Evolutionary conservation across 148 eudicot species (phyloP).

Genomic region (Silene uniflora): DNA sequence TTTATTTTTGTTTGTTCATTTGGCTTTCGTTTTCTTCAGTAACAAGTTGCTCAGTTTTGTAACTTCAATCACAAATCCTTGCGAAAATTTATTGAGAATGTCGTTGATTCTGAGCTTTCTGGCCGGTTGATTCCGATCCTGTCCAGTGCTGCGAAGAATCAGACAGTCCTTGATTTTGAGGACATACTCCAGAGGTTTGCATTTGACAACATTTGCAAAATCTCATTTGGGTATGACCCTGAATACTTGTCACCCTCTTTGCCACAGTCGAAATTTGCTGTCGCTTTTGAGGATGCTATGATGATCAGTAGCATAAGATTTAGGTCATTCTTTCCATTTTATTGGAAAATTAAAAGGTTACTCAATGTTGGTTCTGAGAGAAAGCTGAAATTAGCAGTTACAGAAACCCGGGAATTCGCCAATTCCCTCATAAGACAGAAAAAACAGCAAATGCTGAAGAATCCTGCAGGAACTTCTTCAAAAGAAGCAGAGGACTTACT

Average conservation of each 20-base stretch:
- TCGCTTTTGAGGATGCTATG: conserved; percentile 42
- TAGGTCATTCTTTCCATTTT: conserved; percentile 17
- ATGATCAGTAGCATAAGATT: conserved; percentile 27
- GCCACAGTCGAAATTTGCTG: conserved; percentile 27
- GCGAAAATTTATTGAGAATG: conserved; percentile 36
- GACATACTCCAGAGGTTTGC: conserved; percentile 32
- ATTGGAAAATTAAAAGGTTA: conserved; percentile 35
- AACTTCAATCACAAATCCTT: conserved; percentile 38
- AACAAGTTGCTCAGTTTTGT: no score
- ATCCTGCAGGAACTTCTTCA: background rate
- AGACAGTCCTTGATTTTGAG: conserved; percentile 22
- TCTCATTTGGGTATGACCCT: conserved; percentile 48
- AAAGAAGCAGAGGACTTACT: conserved; percentile 30
- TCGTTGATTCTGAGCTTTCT: conserved; percentile 41
- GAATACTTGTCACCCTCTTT: conserved; percentile 32
- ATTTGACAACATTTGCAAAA: conserved; percentile 33
- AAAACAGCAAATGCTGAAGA: background rate
- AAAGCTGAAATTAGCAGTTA: conserved; percentile 28
- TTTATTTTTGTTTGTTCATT: no score
- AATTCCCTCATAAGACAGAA: conserved; percentile 13
- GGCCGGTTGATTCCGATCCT: conserved; percentile 39
- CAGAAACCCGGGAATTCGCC: conserved; percentile 20
- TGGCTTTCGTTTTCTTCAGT: no score
- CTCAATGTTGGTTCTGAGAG: conserved; percentile 43
- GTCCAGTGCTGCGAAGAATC: conserved; percentile 21